A percentile compares a stretch with the other conserved stretches of the same genome.
Conservation (phyloP, 805 yeast genomes). For the Trichomonascus vanleenenianus region DNA sequence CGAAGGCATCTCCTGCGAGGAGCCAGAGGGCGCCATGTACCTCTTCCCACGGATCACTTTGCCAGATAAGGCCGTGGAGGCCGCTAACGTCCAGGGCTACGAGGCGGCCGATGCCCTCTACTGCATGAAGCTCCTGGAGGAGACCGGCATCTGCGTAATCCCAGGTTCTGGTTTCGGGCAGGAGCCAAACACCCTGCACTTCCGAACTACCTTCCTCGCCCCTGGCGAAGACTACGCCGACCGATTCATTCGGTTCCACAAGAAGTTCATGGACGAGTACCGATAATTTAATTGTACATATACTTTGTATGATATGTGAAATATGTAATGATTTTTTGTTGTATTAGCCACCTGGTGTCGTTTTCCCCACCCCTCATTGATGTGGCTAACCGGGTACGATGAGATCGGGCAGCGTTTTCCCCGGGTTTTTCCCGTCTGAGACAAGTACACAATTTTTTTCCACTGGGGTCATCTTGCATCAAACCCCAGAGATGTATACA, state of each 20-base stretch:
- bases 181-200: constrained; percentile 77
- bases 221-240: constrained; percentile 90
- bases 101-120: constrained; percentile 79
- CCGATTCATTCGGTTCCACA: constrained; percentile 73
- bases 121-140: constrained; percentile 73
- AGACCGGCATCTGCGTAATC: constrained; percentile 93
- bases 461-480: too few relatives aligned
- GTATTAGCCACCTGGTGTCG: too few relatives aligned
- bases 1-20: constrained; percentile 80
- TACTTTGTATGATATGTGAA: too few relatives aligned
- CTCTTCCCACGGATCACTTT: constrained; percentile 74
- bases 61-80: constrained; percentile 52
- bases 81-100: constrained; percentile 49
- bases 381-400: too few relatives aligned
- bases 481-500: too few relatives aligned
- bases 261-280: constrained; percentile 54
- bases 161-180: constrained; percentile 99
- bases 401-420: too few relatives aligned
- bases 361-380: too few relatives aligned
- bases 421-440: neutral
- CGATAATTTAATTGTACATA: neutral
- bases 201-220: constrained; percentile 94
- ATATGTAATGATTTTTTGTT: too few relatives aligned
- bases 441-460: neutral
- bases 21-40: constrained; percentile 97